These are phyloP conservation scores for Claviceps cyperi DNA, from an alignment of 2,329 filamentous ascomycete genomes.

Conservation along the genomic window DNA sequence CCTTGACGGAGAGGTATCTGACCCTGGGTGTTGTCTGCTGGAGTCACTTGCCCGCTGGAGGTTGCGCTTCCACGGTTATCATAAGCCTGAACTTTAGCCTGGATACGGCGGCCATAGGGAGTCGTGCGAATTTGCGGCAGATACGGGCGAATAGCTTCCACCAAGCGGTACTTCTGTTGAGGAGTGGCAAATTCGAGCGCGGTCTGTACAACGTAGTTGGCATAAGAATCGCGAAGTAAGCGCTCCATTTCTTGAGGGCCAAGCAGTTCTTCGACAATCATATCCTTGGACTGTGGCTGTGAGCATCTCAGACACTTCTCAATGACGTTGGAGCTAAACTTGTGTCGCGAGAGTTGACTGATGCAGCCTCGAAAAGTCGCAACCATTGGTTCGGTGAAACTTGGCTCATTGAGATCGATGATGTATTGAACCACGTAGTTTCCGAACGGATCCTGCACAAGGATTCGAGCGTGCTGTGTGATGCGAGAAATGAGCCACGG, in stretches of 20 bases:
- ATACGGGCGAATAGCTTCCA: constrained; percentile 75
- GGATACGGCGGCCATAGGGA: constrained; percentile 86
- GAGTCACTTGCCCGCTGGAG: constrained; percentile 35
- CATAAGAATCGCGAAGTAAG: constrained; percentile 81
- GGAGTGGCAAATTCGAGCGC: constrained; percentile 74
- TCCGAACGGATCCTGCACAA: constrained; percentile 94
- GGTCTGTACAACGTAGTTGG: constrained; percentile 97
- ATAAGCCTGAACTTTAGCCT: constrained; percentile 64
- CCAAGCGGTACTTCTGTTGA: constrained; percentile 57
- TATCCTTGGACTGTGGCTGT: constrained; percentile 56
- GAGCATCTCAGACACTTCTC: constrained; percentile 90
- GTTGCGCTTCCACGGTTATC: constrained; percentile 32
- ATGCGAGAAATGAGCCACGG: constrained; percentile 74
- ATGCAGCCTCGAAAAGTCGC: constrained; percentile 62
- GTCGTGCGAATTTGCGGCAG: constrained; percentile 76
- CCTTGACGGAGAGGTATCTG: constrained; percentile 35
- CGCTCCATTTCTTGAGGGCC: constrained; percentile 65
- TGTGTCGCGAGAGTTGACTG: constrained; percentile 71
- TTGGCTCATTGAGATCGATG: constrained; percentile 75
- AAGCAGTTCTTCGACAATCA: constrained; percentile 74
- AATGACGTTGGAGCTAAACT: constrained; percentile 98
- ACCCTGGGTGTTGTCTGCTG: constrained; percentile 37
- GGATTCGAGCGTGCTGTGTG: constrained; percentile 69
- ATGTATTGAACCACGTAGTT: constrained; percentile 99
- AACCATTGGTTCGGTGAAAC: constrained; percentile 82